Base-by-base conservation (phyloP, 345 rosid genomes). In the Lumnitzera littorea region DNA sequence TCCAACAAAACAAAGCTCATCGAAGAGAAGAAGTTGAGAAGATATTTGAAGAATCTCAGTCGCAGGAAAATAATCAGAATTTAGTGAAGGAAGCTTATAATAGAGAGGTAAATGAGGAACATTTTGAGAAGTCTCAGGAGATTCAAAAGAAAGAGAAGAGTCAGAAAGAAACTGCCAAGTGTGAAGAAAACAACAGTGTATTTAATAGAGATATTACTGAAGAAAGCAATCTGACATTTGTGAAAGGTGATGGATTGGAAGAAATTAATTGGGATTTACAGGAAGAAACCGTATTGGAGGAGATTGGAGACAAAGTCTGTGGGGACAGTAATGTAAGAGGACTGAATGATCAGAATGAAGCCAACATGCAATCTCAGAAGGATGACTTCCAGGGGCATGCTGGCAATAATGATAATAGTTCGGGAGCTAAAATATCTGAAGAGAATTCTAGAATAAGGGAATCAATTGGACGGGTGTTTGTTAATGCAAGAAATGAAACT, bases 51-150 rank as follows among this genome's bases (percentile, higher is more conserved):
- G 80, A 73, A 62, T 77, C 79, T 64, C 50, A 31, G 41, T 74
- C 75, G 68, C 60, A 31, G 62, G 81, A 76, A 66, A 77, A 82
- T 62, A 67, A 55, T 41, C 82, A 77, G 64, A 78, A 49, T 71
- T 73, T 62, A 67, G 50, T 59, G 24, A 71, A 47, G 64, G 79
- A 78, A 69, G 54, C 63, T 57, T 63, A 53, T 64, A 80, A 79
- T 60, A 60, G 29, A 58, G 80, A 75, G 68, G 77, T 29, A 48
- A 63, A 55, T 3, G 47, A 13, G 47, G 16, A 29, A 20, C 29
- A 11, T 13, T 1, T 2, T 16, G 27, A 24, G 31, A 11, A 46
- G 48, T 24, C 70, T 17, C 25, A 6, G 16, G 58, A 58, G 46
- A 52, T 15, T 46, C 58, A 51, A 41, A 55, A 80, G 65, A 74